phyloP scores from a whole-genome alignment of 352 stramenopile genomes.

The Albugo laibachii region DNA sequence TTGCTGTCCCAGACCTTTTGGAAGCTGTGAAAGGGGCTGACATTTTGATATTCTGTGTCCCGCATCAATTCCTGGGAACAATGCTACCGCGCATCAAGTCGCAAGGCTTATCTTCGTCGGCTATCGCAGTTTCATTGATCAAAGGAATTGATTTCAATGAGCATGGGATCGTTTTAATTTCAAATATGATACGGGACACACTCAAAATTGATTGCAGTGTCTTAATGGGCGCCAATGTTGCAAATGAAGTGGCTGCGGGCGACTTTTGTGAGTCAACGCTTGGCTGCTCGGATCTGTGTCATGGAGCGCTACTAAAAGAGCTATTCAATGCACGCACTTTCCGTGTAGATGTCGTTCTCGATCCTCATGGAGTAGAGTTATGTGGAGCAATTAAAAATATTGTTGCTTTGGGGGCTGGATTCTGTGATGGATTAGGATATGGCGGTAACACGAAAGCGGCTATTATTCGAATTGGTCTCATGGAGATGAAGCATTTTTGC shows the following conservation, averaged over 20 bases:
- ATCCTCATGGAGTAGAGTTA: conserved; percentile 89
- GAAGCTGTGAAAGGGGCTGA: conserved; percentile 78
- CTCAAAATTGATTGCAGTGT: conserved; percentile 80
- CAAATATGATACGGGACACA: conserved; percentile 73
- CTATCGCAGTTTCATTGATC: conserved; percentile 80
- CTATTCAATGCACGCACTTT: conserved; percentile 79
- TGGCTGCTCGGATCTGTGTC: conserved; percentile 56
- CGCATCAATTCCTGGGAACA: conserved; percentile 88
- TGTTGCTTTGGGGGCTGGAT: conserved; percentile 90
- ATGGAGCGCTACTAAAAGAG: conserved; percentile 42
- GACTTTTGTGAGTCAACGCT: conserved; percentile 96
- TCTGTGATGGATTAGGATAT: conserved; percentile 89
- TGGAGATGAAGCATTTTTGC: conserved; percentile 90
- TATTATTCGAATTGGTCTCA: conserved; percentile 86
- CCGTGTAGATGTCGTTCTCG: conserved; percentile 83
- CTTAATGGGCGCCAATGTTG: conserved; percentile 95
- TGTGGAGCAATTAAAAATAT: conserved; percentile 97
- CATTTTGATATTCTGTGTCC: conserved; percentile 92
- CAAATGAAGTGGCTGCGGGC: conserved; percentile 87
- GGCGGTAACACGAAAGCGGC: conserved; percentile 97
- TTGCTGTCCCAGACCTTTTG: conserved; percentile 82
- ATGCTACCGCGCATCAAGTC: conserved; percentile 80
- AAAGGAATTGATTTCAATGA: conserved; percentile 83
- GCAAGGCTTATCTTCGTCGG: conserved; percentile 34
- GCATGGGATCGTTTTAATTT: conserved; percentile 69